Percentiles rank a stretch among this genome's conserved stretches.
Conservation (phyloP, 257 asterid genomes). For the Misopates orontium region DNA sequence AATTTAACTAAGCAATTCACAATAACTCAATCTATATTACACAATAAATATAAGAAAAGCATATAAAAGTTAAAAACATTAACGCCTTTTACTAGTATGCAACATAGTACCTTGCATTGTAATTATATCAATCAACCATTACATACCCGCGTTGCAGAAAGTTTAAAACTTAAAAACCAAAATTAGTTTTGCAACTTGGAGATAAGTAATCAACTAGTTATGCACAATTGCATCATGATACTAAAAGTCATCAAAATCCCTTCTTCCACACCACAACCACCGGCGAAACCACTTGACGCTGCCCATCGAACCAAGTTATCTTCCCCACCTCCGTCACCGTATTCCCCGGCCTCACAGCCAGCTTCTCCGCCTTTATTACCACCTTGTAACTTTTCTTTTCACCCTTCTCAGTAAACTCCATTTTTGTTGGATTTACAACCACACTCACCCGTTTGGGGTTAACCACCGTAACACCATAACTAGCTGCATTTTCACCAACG, state of each 20-base stretch:
- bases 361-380: slow-evolving; percentile 47
- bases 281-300: slow-evolving; percentile 63
- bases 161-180: not conserved
- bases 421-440: slow-evolving; percentile 45
- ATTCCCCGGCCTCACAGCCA: slow-evolving; percentile 42
- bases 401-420: slow-evolving; percentile 49
- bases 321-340: slow-evolving; percentile 53
- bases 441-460: slow-evolving; percentile 46
- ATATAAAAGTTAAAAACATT: too few species aligned
- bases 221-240: too few species aligned
- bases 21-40: too few species aligned
- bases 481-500: slow-evolving; percentile 43
- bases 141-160: not conserved
- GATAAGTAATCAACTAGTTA: not conserved
- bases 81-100: too few species aligned
- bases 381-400: slow-evolving; percentile 49
- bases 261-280: slow-evolving; percentile 64
- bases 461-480: slow-evolving; percentile 34
- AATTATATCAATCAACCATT: not conserved
- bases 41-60: too few species aligned
- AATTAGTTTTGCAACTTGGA: not conserved
- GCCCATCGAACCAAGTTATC: slow-evolving; percentile 67
- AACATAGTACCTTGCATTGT: not conserved
- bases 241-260: slow-evolving; percentile 27
- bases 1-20: too few species aligned